Percentiles rank a stretch among this genome's conserved stretches.
These are phyloP conservation scores for Moricandia arvensis DNA, from an alignment of 345 rosid species.

Conservation along the genomic window DNA sequence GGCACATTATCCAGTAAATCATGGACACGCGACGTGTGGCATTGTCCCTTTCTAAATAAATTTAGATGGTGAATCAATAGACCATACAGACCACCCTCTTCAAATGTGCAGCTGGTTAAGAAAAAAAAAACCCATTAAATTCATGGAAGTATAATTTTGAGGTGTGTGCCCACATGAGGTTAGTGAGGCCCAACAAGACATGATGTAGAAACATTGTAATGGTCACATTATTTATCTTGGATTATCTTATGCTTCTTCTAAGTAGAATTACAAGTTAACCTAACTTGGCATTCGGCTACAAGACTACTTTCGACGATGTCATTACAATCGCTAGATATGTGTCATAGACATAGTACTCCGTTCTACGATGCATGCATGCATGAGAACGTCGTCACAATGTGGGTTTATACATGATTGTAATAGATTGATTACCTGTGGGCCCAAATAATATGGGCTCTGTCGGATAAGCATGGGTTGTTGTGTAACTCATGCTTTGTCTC, in stretches of 20 bases:
- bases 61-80: background rate
- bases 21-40: background rate
- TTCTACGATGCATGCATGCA: constrained; percentile 10
- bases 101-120: background rate
- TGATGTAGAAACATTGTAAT: background rate
- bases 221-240: background rate
- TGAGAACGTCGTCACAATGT: background rate
- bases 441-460: constrained; percentile 27
- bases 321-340: no score
- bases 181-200: background rate
- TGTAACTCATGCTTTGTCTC: constrained; percentile 26
- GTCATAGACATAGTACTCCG: background rate
- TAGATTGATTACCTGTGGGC: no score
- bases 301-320: no score
- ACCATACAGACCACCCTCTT: background rate
- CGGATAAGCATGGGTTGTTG: constrained; percentile 26
- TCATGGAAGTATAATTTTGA: background rate
- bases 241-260: background rate
- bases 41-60: background rate
- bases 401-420: background rate
- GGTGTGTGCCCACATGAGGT: background rate
- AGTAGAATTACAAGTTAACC: background rate
- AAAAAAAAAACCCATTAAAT: background rate
- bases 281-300: background rate
- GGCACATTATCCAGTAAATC: background rate